phyloP scores from a whole-genome alignment of 345 rosid genomes.

The Salix purpurea region DNA sequence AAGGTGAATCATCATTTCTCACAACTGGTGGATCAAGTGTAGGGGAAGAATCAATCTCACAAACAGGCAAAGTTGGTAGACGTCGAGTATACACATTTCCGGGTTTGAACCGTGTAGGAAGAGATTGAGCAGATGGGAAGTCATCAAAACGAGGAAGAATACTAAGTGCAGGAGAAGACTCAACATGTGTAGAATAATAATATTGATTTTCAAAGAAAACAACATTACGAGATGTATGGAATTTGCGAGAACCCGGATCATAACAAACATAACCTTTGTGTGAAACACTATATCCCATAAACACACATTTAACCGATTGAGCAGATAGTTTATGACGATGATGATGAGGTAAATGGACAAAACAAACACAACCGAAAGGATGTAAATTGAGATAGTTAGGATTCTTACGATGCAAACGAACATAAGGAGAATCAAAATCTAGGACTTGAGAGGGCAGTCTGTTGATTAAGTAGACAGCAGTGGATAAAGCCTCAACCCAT shows the following conservation, averaged over 20 bases:
- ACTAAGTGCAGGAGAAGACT: not conserved
- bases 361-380: not conserved
- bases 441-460: not conserved
- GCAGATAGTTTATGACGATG: not conserved
- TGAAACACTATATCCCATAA: not conserved
- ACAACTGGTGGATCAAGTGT: not conserved
- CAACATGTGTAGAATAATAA: not conserved
- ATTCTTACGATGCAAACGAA: rapidly evolving
- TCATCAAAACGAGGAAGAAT: not conserved
- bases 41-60: not conserved
- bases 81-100: not conserved
- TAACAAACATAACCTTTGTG: not conserved
- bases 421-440: not conserved
- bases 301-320: rapidly evolving
- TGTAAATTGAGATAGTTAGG: not conserved
- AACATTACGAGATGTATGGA: not conserved
- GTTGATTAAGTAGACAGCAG: not conserved
- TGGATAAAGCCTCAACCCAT: rapidly evolving
- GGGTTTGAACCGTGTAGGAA: not conserved
- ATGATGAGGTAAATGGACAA: not conserved
- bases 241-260: not conserved
- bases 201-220: not conserved
- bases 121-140: too few species aligned
- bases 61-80: not conserved
- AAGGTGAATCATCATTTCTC: too few species aligned